Conservation (phyloP, 345 rosid species). For the Cochlearia excelsa region DNA sequence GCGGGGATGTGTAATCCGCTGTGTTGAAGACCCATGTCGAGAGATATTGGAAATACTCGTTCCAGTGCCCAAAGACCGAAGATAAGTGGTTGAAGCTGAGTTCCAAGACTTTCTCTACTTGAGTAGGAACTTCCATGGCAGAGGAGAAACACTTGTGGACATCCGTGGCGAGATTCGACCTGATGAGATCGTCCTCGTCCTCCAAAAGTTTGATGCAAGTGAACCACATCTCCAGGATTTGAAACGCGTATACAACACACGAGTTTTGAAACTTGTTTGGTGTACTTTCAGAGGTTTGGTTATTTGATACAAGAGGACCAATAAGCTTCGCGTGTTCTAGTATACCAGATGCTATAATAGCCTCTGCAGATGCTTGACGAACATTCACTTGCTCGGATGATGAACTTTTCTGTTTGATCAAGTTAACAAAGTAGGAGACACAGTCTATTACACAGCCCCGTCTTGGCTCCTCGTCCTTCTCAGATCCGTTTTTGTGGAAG, state of each 20-base stretch:
- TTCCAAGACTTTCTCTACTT: constrained; percentile 86
- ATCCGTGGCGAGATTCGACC: constrained; percentile 58
- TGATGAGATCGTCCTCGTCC: constrained; percentile 87
- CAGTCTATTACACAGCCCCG: constrained; percentile 44
- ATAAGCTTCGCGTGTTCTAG: constrained; percentile 73
- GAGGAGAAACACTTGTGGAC: constrained; percentile 61
- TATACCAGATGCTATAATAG: constrained; percentile 79
- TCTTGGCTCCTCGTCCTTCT: constrained; percentile 32
- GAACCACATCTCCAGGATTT: constrained; percentile 68
- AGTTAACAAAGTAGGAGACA: constrained; percentile 48
- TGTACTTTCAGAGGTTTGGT: constrained; percentile 32
- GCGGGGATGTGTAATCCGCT: constrained; percentile 43
- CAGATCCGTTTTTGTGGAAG: constrained; percentile 35
- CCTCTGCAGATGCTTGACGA: constrained; percentile 80
- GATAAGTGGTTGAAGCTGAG: constrained; percentile 66
- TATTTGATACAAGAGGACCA: constrained; percentile 47
- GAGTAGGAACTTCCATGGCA: constrained; percentile 52
- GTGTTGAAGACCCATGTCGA: constrained; percentile 52
- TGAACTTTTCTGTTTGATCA: constrained; percentile 66
- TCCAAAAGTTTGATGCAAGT: constrained; percentile 74
- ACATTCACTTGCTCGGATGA: constrained; percentile 76
- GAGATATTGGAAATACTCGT: constrained; percentile 60
- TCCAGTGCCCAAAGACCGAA: constrained; percentile 72
- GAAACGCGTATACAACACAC: constrained; percentile 47
- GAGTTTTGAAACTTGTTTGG: constrained; percentile 37